Conservation (phyloP, 2,329 filamentous ascomycete genomes). For the Trichoderma sp. region DNA sequence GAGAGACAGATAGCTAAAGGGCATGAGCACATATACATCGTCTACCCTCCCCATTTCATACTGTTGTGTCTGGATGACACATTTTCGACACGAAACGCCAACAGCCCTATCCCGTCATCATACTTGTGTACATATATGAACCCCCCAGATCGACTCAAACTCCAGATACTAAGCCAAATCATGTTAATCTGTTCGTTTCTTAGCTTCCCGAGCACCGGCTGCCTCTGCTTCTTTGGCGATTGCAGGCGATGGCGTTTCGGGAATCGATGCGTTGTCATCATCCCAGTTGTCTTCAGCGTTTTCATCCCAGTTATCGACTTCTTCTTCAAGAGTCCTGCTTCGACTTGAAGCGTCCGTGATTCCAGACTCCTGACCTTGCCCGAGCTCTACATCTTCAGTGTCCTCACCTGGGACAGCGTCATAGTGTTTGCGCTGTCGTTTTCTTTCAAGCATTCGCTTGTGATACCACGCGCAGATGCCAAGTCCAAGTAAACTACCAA, state of each 20-base stretch:
- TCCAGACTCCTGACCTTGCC: conserved; percentile 68
- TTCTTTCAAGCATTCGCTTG: conserved; percentile 89
- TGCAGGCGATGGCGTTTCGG: conserved; percentile 18
- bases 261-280: conserved; percentile 46
- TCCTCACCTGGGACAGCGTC: conserved; percentile 65
- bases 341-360: conserved; percentile 47
- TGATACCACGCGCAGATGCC: conserved; percentile 88
- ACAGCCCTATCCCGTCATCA: not conserved
- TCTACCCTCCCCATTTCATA: not conserved
- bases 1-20: not conserved
- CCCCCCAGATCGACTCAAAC: not conserved
- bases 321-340: conserved; percentile 63
- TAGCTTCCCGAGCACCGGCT: conserved; percentile 34
- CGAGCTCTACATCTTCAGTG: conserved; percentile 74
- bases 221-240: conserved; percentile 29
- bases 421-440: conserved; percentile 72
- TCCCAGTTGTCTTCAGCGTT: conserved; percentile 65
- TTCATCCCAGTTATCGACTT: conserved; percentile 94
- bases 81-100: not conserved
- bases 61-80: not conserved
- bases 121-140: not conserved
- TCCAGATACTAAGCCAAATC: not conserved
- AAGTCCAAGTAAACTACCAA: conserved; percentile 72
- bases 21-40: not conserved
- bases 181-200: conserved; percentile 37